These are phyloP conservation scores for Isatis tinctoria DNA, from an alignment of 345 rosid species.

Conservation along the genomic window DNA sequence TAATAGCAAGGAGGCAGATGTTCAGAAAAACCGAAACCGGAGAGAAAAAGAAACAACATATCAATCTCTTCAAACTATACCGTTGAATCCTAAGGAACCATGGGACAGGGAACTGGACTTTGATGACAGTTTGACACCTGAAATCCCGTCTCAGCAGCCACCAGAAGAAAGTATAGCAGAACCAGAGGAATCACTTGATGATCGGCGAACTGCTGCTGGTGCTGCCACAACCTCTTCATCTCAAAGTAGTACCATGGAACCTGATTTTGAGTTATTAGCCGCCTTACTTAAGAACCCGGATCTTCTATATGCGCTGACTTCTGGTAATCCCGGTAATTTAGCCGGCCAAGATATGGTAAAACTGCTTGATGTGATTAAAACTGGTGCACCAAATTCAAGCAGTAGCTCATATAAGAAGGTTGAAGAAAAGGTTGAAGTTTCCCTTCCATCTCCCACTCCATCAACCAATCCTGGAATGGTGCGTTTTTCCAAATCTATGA, in stretches of 20 bases:
- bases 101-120: conserved; percentile 96
- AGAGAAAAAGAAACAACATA: conserved; percentile 81
- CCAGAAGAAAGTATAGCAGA: conserved; percentile 50
- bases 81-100: conserved; percentile 86
- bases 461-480: conserved; percentile 88
- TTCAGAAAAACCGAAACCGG: conserved; percentile 74
- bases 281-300: conserved; percentile 87
- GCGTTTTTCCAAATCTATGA: conserved; percentile 54
- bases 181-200: conserved; percentile 42
- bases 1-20: conserved; percentile 86
- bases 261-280: conserved; percentile 93
- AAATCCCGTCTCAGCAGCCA: conserved; percentile 77
- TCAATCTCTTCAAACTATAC: conserved; percentile 50
- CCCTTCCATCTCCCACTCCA: conserved; percentile 97
- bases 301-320: conserved; percentile 85
- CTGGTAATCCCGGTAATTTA: conserved; percentile 66
- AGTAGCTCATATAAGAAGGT: conserved; percentile 29
- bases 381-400: conserved; percentile 19
- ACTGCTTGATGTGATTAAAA: conserved; percentile 44
- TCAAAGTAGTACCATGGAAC: conserved; percentile 41
- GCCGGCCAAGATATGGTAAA: conserved; percentile 66
- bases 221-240: conserved; percentile 40
- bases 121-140: conserved; percentile 86
- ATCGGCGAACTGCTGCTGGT: conserved; percentile 31
- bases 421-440: conserved; percentile 75